Evolutionary conservation across 2,329 filamentous ascomycete genomes (phyloP), one percentile per base, ranked within the genome.

Genomic region (Alternaria panax): DNA sequence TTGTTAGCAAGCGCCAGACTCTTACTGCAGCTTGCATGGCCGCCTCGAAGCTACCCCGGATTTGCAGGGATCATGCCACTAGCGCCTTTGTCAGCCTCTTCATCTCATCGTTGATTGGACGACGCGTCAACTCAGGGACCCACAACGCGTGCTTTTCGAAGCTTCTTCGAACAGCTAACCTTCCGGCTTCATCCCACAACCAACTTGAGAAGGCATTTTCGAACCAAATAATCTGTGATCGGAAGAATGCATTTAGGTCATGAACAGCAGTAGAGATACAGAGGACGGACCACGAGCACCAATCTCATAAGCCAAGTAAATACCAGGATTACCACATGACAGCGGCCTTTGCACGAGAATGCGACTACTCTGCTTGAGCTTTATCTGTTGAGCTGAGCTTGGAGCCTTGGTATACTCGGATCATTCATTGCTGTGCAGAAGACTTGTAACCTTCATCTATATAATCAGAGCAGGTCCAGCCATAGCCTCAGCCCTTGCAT

Each of bases 41-140:
- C 52, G 57, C 48, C 60, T 63, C 60, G 46, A 32, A 60, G 59
- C 62, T 66, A 59, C 64, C 64, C 64, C 64, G 46, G 64, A 53
- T 60, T 63, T 59, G 51, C 64, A 66, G 51, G 61, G 59, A 52
- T 62, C 4, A 8, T 32, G 41, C n/a, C 7, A 27, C 27, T 51
- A 55, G 62, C 59, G 54, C 57, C 57, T 60, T 55, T 60, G 64
- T 66, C 62, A 66, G 62, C 54, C 9, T 22, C 11, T 59, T 60
- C 55, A 38, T 14, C 32, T 18, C 1, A 7, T 4, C 5, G 38
- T 25, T 66, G 57, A 66, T 66, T 66, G 64, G 64, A 4, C n/a
- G 16, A 24, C 36, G 16, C 3, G 4, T 18, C 12, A 4, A 40
- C 5, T 25, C 16, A 2, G 9, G 16, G 30, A 25, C 24, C 54